Conservation (phyloP, 768 basidiomycete genomes). For the Lactarius psammicola region DNA sequence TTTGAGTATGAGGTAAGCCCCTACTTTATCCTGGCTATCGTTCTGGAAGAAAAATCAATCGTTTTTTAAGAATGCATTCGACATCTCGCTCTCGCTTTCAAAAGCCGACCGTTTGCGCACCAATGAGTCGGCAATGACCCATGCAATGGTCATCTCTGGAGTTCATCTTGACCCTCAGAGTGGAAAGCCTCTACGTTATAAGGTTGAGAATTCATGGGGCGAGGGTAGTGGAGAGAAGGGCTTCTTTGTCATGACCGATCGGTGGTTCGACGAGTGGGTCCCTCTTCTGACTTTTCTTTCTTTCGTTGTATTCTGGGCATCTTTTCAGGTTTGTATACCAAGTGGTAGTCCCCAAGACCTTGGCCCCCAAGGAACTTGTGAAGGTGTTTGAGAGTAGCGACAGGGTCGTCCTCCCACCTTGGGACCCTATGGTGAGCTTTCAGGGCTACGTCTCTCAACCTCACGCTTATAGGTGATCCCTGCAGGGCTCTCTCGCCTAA, state of each 20-base stretch:
- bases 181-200: constrained; percentile 84
- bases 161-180: constrained; percentile 74
- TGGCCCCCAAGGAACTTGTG: constrained; percentile 79
- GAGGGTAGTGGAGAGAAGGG: constrained; percentile 74
- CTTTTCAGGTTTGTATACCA: constrained; percentile 84
- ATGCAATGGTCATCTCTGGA: constrained; percentile 92
- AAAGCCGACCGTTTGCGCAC: constrained; percentile 85
- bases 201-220: constrained; percentile 97
- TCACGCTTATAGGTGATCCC: constrained; percentile 3
- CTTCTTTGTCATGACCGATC: constrained; percentile 88
- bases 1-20: constrained; percentile 72
- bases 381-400: constrained; percentile 73
- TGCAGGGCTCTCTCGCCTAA: constrained; percentile 27
- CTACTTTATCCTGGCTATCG: background rate
- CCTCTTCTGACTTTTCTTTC: constrained; percentile 10
- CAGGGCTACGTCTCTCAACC: background rate
- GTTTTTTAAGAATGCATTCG: constrained; percentile 67
- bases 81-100: constrained; percentile 72
- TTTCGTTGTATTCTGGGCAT: background rate
- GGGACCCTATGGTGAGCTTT: constrained; percentile 81
- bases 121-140: constrained; percentile 89
- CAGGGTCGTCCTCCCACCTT: constrained; percentile 69
- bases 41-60: background rate
- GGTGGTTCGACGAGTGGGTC: constrained; percentile 88
- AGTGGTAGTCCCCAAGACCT: constrained; percentile 78